Evolutionary conservation across 2,329 filamentous ascomycete genomes (phyloP), one percentile per base, ranked within the genome.

Genomic region (Juglanconis sp.): DNA sequence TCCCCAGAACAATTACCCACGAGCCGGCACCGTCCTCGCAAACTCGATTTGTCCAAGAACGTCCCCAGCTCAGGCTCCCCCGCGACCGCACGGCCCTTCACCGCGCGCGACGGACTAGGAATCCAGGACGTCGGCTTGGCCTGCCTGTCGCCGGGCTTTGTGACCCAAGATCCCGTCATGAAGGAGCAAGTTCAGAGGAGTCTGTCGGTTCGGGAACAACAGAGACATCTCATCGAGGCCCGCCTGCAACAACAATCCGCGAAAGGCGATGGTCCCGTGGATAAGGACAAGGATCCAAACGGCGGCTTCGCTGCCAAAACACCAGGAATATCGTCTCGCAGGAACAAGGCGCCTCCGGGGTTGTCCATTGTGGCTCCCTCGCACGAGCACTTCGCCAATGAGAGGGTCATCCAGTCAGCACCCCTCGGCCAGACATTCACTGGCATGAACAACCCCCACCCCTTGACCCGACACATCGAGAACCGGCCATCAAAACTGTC

Each of bases 161-260:
- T 96, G 66, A 98, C 95, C 15, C 91, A 98, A 68, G 92, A 99
- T 74, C 94, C 95, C n/a, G 85, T 90, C 24, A 96, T 97, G 92
- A 89, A 95, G 71, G 92, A 96, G 75, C 93, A 98, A 74, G 79
- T 99, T 56, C 92, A 98, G 76, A 87, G 94, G 67, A 98, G 95
- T 75, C 86, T 97, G 75, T 92, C 90, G 50, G 93, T 99, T 35
- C 84, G 93, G 65, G 94, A 99, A 67, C 92, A 96, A 72, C 95
- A 99, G 75, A 85, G 94, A 66, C 90, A 92, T 66, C 94, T 99
- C 67, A 99, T 99, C 68, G 95, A 98, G 76, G 88, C 91, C 40
- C 86, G 95, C 70, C 78, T 94, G 67, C 92, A 97, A 69, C 93
- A 94, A 75, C 91, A 93, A 53, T 90, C 89, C 24, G 94, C 94